Conservation (phyloP, 257 asterid species). For the Fraxinus pennsylvanica region DNA sequence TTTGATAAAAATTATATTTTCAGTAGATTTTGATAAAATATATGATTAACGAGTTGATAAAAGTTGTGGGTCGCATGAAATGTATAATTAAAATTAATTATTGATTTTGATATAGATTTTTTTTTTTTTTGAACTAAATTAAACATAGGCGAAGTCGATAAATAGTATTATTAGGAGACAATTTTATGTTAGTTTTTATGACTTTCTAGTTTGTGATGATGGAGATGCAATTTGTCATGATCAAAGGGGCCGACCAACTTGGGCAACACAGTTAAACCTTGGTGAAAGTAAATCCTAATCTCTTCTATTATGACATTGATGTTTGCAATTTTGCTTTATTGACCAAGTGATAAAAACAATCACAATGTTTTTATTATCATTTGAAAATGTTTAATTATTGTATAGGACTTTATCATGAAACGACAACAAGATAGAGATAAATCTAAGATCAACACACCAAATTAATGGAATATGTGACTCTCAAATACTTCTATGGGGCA, state of each 20-base stretch:
- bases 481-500: too few species aligned
- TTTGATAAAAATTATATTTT: too few species aligned
- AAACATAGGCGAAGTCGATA: neutral
- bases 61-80: too few species aligned
- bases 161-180: neutral
- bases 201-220: conserved; percentile 3
- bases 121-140: too few species aligned
- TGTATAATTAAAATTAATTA: too few species aligned
- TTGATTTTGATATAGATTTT: too few species aligned
- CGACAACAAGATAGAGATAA: neutral
- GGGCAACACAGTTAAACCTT: neutral
- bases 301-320: neutral
- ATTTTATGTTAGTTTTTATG: neutral
- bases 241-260: neutral
- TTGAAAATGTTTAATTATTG: neutral
- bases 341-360: neutral
- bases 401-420: neutral
- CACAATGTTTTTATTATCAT: neutral
- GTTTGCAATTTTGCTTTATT: neutral
- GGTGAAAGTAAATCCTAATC: conserved; percentile 1
- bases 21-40: too few species aligned
- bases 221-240: neutral
- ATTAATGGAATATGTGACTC: neutral
- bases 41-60: too few species aligned
- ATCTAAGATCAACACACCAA: neutral